Evolutionary conservation across 805 yeast genomes (phyloP).

Genomic region (Debaryomyces castellii): DNA sequence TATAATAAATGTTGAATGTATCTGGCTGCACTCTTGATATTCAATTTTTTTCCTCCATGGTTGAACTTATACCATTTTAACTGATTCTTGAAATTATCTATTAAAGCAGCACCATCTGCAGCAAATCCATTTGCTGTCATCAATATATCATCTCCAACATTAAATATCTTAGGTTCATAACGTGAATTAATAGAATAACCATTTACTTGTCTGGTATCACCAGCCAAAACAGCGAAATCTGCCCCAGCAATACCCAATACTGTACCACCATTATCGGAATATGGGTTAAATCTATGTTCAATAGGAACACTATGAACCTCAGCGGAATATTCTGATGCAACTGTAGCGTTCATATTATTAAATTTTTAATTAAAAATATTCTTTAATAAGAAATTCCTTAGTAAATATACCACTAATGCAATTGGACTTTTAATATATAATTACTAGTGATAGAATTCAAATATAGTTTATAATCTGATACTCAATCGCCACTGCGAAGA

Average conservation of each 20-base stretch:
- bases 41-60: conserved; percentile 67
- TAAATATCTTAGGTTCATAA: conserved; percentile 84
- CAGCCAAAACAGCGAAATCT: conserved; percentile 95
- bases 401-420: background rate
- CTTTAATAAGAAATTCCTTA: background rate
- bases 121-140: conserved; percentile 95
- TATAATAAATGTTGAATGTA: conserved; percentile 85
- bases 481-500: conserved; percentile 2
- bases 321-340: conserved; percentile 66
- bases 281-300: conserved; percentile 91
- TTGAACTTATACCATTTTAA: conserved; percentile 92
- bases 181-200: conserved; percentile 94
- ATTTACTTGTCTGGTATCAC: conserved; percentile 95
- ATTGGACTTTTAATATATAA: background rate
- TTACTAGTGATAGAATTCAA: background rate
- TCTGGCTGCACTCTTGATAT: conserved; percentile 78
- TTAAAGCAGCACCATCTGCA: conserved; percentile 88
- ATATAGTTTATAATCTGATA: background rate
- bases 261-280: conserved; percentile 95
- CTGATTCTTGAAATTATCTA: conserved; percentile 67
- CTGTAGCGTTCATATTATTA: conserved; percentile 36
- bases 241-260: conserved; percentile 96
- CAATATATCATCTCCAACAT: conserved; percentile 83
- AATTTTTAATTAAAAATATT: background rate
- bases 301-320: conserved; percentile 62